Base-by-base conservation (phyloP, 805 yeast species). In the Saturnispora galanensis region DNA sequence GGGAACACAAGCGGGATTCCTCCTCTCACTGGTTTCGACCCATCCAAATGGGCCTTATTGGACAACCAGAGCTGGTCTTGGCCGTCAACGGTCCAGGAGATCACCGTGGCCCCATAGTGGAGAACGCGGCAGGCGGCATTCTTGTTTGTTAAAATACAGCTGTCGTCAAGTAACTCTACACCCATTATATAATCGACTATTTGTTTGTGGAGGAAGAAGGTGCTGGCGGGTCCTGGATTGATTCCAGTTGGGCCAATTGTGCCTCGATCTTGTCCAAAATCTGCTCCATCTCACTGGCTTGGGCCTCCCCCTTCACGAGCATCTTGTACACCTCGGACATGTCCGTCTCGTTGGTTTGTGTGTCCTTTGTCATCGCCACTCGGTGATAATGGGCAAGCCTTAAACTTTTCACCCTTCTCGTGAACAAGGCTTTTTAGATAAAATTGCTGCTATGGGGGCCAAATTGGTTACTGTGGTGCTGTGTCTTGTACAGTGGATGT, bases 1-100 rank as follows among this genome's bases (percentile, higher is more conserved):
- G 98, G 98, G 73, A 93, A 93, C 8, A 90, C 97, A 18, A 93
- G 68, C 10, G 98, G 98, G 43, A 93, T 85, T 42, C 98, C 98
- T 52, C 98, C 98, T 62, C 98, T 77, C 15, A 93, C 97, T 1
- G 98, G 94, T 58, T 83, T 84, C 38, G 90, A 67, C 10, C 97
- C 97, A 58, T 93, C 97, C 49, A 90, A 66, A 55, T 79, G 78
- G 39, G 97, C 95, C 33, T 76, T 90, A 10, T 68, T 61, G 7
- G 82, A 75, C 29, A 82, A 67, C 95, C 96, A 93, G 46, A 93
- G 70, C 65, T 85, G 89, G 62, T 93, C 97, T 42, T 68, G 62
- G 30, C 83, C 85, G 17, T 73, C 66, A 31, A 81, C 59, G 41
- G 67, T 71, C 97, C 97, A 93, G 1, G 96, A 84, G 31, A 76